Conservation (phyloP, 2,329 filamentous ascomycete genomes). For the Aureobasidium vineae region DNA sequence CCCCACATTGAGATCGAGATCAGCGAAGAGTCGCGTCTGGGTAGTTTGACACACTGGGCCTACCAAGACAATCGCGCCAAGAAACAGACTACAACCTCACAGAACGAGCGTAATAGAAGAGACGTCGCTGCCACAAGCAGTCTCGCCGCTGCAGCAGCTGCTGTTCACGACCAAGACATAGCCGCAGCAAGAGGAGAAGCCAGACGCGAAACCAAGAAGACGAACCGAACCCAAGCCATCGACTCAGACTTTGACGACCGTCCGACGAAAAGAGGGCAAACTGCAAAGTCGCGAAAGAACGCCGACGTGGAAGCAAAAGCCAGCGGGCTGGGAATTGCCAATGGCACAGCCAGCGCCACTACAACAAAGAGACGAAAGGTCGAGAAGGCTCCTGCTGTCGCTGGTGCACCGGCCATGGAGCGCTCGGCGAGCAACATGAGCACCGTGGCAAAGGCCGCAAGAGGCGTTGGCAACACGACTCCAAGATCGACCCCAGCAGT, state of each 20-base stretch:
- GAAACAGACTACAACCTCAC: conserved; percentile 52
- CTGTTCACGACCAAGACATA: conserved; percentile 76
- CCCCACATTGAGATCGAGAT: conserved; percentile 84
- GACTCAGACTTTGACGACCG: conserved; percentile 80
- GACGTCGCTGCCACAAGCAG: conserved; percentile 75
- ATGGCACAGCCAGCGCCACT: conserved; percentile 51
- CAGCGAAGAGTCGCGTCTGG: conserved; percentile 90
- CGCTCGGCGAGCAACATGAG: conserved; percentile 60
- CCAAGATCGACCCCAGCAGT: conserved; percentile 66
- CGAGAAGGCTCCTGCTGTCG: conserved; percentile 57
- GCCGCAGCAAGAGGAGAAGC: conserved; percentile 78
- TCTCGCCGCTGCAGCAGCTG: conserved; percentile 65
- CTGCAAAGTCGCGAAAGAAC: conserved; percentile 64
- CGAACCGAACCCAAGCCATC: conserved; percentile 62
- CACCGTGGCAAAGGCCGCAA: conserved; percentile 43
- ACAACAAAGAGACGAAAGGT: conserved; percentile 76
- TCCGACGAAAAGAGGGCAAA: conserved; percentile 59
- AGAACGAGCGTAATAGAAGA: conserved; percentile 70
- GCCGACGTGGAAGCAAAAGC: conserved; percentile 48
- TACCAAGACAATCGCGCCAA: conserved; percentile 74
- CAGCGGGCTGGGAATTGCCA: conserved; percentile 58
- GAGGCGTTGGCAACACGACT: conserved; percentile 49
- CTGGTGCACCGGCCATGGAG: conserved; percentile 56
- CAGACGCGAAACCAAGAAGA: conserved; percentile 68
- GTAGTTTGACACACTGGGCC: conserved; percentile 91